Evolutionary conservation across 306 rosid species (phyloP), one percentile per base, ranked within the genome.

Genomic region (Dalbergia cochinchinensis): DNA sequence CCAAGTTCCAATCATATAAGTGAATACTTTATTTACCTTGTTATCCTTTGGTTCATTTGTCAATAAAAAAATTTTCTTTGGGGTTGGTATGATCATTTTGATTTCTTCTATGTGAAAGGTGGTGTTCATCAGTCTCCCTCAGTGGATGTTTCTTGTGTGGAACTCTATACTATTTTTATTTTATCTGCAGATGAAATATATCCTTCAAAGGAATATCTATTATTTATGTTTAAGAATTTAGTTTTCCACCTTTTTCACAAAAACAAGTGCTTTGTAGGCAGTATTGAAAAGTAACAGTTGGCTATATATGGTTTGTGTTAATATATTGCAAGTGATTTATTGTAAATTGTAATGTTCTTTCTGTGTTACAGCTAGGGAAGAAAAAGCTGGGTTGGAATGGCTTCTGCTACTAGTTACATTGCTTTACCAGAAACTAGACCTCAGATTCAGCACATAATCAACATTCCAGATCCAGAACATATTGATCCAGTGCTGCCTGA

Each of bases 401-500:
- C 45, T 26, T 62, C 63, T 44, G 19, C 39, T n/a, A 58, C 47
- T 59, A 44, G 14, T 57, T 22, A 41, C 4, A 4, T 47, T 41
- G 6, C 76, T 31, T 33, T 14, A 61, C 42, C 61, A 61, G 78
- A 69, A 12, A 18, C 54, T 1, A 55, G n/a, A 31, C 69, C 69
- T 50, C 53, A 76, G 62, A 76, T 82, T 22, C 62, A 70, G 11
- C 78, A 82, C 62, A 69, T 82, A 62, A 11, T 82, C 6, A 34
- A 62, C 73, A 82, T 82, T 26, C 31, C 31, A 26, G 1, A 26
- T 69, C 82, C 74, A 51, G 73, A 69, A 53, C 39, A 51, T 6
- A 53, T 69, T 41, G 85, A 76, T 6, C 47, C 69, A 41, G n/a
- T 33, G 31, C 3, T 68, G 7, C 54, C 31, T 51, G 82, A 82